Percentiles rank a stretch among this genome's conserved stretches.
Conservation (phyloP, 2,329 filamentous ascomycete genomes). For the Trichoderma guizhouense region DNA sequence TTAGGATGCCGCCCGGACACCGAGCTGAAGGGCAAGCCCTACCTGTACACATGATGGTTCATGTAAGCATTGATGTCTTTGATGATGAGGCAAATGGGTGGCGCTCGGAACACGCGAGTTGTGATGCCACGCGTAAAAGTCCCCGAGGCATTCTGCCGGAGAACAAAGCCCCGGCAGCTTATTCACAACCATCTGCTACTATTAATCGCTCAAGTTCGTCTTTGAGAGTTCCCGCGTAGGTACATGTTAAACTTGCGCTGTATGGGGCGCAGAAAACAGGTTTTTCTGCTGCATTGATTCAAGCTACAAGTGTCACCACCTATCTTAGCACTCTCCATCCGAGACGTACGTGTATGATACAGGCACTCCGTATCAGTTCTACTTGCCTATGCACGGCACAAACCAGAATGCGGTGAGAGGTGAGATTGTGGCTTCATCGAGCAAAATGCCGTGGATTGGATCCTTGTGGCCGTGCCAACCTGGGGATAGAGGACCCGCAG, state of each 20-base stretch:
- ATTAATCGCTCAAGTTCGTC: background rate
- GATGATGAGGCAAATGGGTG: background rate
- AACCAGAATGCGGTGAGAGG: background rate
- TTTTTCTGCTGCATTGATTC: background rate
- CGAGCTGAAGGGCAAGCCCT: background rate
- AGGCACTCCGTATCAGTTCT: background rate
- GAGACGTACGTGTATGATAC: background rate
- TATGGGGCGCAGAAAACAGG: background rate
- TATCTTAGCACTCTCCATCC: background rate
- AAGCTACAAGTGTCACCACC: background rate
- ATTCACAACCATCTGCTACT: background rate
- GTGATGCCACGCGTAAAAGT: background rate
- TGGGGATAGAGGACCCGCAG: slow-evolving; percentile 6
- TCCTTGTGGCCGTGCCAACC: slow-evolving; percentile 1
- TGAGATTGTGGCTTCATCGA: background rate
- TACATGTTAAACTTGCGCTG: background rate
- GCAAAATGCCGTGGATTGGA: background rate
- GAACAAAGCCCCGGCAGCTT: background rate
- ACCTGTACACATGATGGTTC: background rate
- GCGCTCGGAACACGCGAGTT: background rate
- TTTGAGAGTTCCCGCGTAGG: background rate
- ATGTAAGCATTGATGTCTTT: background rate
- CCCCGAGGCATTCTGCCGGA: background rate
- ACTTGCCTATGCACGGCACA: background rate
- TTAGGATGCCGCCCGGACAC: background rate